phyloP scores from a whole-genome alignment of 2,329 filamentous ascomycete species.

The Colletotrichum chrysophilum region DNA sequence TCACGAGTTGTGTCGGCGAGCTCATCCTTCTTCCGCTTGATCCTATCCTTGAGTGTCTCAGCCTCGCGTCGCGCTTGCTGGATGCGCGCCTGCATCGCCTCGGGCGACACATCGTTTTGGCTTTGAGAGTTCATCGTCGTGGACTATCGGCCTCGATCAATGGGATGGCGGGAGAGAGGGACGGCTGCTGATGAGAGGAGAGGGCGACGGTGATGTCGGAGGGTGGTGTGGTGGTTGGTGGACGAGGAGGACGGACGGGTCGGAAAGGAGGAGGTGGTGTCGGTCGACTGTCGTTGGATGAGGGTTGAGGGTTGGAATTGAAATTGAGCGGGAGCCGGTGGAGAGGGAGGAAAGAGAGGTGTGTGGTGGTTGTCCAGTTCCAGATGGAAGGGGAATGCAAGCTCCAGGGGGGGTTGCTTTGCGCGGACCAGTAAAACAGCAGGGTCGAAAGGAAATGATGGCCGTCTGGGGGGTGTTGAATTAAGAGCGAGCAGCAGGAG shows the following conservation, averaged over 20 bases:
- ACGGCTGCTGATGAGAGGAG: neutral
- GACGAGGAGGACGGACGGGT: conserved; percentile 16
- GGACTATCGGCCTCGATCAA: conserved; percentile 6
- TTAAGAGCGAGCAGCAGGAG: neutral
- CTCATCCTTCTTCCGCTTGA: conserved; percentile 99
- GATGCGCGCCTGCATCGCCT: conserved; percentile 91
- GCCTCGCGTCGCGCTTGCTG: conserved; percentile 94
- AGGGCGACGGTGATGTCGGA: neutral
- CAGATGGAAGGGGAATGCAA: conserved; percentile 26
- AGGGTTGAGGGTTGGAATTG: conserved; percentile 20
- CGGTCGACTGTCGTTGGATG: conserved; percentile 21
- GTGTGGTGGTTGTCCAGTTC: conserved; percentile 20
- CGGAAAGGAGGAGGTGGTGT: conserved; percentile 14
- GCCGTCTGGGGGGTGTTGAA: conserved; percentile 18
- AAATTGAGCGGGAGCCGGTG: conserved; percentile 20
- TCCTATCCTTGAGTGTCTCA: conserved; percentile 95
- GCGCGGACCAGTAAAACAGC: conserved; percentile 24
- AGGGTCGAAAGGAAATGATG: conserved; percentile 24
- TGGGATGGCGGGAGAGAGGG: conserved; percentile 16
- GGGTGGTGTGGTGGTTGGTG: conserved; percentile 3
- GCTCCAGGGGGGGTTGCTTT: conserved; percentile 24
- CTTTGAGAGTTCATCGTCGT: conserved; percentile 61
- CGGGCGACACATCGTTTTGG: conserved; percentile 69
- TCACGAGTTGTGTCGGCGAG: conserved; percentile 96
- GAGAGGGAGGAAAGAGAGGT: conserved; percentile 24